phyloP scores from a whole-genome alignment of 768 basidiomycete genomes.

The Suillus sp. region DNA sequence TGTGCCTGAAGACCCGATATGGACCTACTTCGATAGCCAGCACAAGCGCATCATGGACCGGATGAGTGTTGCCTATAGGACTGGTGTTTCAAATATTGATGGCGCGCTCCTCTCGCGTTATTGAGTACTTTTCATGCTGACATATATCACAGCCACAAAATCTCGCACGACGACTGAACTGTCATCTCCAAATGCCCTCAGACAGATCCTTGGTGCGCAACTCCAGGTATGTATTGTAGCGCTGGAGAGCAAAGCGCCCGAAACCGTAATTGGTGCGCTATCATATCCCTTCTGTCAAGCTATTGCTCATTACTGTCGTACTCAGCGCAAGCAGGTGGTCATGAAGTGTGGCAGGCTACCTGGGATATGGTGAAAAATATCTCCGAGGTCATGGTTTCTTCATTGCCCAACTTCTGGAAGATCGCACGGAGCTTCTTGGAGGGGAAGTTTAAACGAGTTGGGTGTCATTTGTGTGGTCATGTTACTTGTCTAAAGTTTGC shows the following conservation, averaged over 20 bases:
- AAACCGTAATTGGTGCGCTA: constrained; percentile 57
- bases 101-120: constrained; percentile 35
- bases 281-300: neutral
- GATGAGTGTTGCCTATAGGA: constrained; percentile 65
- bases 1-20: constrained; percentile 85
- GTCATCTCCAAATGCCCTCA: constrained; percentile 41
- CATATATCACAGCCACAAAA: constrained; percentile 42
- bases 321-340: constrained; percentile 68
- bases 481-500: constrained; percentile 7
- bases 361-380: constrained; percentile 79
- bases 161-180: constrained; percentile 43
- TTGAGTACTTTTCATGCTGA: constrained; percentile 15
- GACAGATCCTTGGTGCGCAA: constrained; percentile 51
- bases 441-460: constrained; percentile 84
- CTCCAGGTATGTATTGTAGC: constrained; percentile 61
- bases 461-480: neutral
- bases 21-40: constrained; percentile 95
- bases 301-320: constrained; percentile 11
- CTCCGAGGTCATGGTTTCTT: constrained; percentile 83
- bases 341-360: constrained; percentile 81
- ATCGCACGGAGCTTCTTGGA: constrained; percentile 90
- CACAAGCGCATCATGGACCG: constrained; percentile 82
- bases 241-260: constrained; percentile 65
- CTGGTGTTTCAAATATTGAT: constrained; percentile 51
- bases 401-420: constrained; percentile 92